These are phyloP conservation scores for Thraustotheca clavata DNA, from an alignment of 352 stramenopile species.

Conservation along the genomic window DNA sequence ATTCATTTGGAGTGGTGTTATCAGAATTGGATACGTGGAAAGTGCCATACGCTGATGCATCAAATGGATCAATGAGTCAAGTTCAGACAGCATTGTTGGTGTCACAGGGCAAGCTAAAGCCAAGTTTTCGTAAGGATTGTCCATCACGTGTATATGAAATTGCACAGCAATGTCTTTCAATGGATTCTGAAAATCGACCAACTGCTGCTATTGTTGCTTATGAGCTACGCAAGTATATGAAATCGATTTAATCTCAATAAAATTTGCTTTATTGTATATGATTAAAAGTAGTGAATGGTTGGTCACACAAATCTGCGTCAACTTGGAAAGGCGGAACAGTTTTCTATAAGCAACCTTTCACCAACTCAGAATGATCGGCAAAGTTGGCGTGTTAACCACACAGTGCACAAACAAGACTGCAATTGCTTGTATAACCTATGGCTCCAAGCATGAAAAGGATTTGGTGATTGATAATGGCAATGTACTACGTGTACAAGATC, in stretches of 20 bases:
- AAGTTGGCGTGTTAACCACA: neutral
- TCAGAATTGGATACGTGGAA: conserved; percentile 28
- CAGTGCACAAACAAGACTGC: neutral
- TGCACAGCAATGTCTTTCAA: neutral
- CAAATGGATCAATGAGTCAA: neutral
- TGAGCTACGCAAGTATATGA: neutral
- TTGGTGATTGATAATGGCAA: neutral
- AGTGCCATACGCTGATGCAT: conserved; percentile 3
- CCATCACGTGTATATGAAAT: neutral
- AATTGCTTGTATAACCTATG: neutral
- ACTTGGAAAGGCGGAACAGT: neutral
- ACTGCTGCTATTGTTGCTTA: conserved; percentile 9
- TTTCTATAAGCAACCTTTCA: neutral
- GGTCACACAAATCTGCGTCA: neutral
- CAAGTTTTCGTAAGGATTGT: conserved; percentile 7
- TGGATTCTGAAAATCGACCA: conserved; percentile 13
- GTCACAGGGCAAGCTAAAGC: conserved; percentile 5
- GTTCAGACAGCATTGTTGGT: conserved; percentile 17
- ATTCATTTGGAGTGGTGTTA: conserved; percentile 34
- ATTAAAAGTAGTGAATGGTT: neutral
- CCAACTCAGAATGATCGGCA: neutral
- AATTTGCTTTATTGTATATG: neutral
- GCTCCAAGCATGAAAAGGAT: neutral
- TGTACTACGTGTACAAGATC: neutral
- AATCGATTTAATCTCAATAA: neutral